Evolutionary conservation across 2,329 filamentous ascomycete species (phyloP), one percentile per base, ranked within the genome.

Genomic region (Colletotrichum costaricense): DNA sequence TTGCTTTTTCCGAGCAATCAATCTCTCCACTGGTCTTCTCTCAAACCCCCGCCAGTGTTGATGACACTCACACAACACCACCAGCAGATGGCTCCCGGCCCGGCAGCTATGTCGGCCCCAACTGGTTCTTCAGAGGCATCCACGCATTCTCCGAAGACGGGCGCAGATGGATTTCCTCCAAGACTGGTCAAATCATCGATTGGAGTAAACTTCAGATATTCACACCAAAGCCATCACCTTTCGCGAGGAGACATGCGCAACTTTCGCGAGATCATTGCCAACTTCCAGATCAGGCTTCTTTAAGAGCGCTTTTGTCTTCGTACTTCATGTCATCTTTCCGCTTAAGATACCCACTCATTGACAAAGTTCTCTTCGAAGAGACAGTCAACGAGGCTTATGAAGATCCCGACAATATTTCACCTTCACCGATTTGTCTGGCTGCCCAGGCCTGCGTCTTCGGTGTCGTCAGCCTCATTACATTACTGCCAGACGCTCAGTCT

Each of bases 111-210:
- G 30, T 70, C 8, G 67, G 68, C 0, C 68, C 63, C 2, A 71
- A 71, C 11, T 71, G 68, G 68, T 71, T 67, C 63, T 71, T 71
- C 7, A 38, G 63, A n/a, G 68, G 68, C 16, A 56, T 67, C 5
- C 68, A 71, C 8, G 56, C 46, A 3, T 67, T 71, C 9, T 67
- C 68, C 4, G 63, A 49, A 5, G 19, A 67, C 24, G 68, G 68
- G 5, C 68, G 63, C 12, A 38, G 22, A 19, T 71, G 63, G 63
- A 67, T 71, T 4, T 59, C 68, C 7, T 54, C 55, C 8, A 59
- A 52, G 42, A 71, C 68, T 5, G 68, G 63, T 3, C 68, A 67
- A 33, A 5, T n/a, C n/a, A 24, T 67, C 19, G 68, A 67, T 46
- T 67, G 64, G 63, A 26, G n/a, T 11, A 67, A 67, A 19, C 63